Base-by-base conservation (phyloP, 2,329 filamentous ascomycete species). In the Trichothecium roseum region DNA sequence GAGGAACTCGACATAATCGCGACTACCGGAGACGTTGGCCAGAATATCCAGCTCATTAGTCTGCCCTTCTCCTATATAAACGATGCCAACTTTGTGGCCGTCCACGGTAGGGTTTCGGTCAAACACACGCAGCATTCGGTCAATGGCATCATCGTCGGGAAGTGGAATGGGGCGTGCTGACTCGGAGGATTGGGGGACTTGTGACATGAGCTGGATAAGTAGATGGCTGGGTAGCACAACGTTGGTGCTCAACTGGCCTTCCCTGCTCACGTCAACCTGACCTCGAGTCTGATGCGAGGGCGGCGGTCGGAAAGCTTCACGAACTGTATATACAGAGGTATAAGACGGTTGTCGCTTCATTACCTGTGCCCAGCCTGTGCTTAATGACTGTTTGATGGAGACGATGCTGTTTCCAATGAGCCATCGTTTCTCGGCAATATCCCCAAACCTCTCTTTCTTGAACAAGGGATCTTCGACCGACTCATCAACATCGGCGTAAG, bases 81-180 rank as follows among this genome's bases (percentile, higher is more conserved):
- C 79, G 16, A 98, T 82, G 13, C 91, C 91, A 29, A 94, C 82
- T 58, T 94, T 95, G 66, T 96, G 87, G 6, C 87, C 87, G 56
- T 98, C 91, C 4, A 98, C 81, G 8, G 86, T 88, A 27, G 89
- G 82, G 44, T 78, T 93, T 22, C 81, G 78, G 56, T 98, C 91
- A 55, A 98, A 93, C 10, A 77, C 68, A 27, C 74, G 73, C 28
- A 98, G 79, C 1, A 85, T 81, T 45, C 89, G 77, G 27, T 76
- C 71, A 3, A 81, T 76, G 22, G 73, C 70, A 13, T 85, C 82
- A 39, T 82, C 70, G 18, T 67, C 60, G 1, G 87, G 86, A 6
- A 96, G 68, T 0, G 80, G 76, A 31, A 95, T 77, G 8, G 84
- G 86, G 32, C 81, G 81, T 37, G 73, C 61, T 8, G 71, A 65